A percentile compares a stretch with the other conserved stretches of the same genome.
These are phyloP conservation scores for Wickerhamiella australiensis DNA, from an alignment of 805 yeast species.

Conservation along the genomic window DNA sequence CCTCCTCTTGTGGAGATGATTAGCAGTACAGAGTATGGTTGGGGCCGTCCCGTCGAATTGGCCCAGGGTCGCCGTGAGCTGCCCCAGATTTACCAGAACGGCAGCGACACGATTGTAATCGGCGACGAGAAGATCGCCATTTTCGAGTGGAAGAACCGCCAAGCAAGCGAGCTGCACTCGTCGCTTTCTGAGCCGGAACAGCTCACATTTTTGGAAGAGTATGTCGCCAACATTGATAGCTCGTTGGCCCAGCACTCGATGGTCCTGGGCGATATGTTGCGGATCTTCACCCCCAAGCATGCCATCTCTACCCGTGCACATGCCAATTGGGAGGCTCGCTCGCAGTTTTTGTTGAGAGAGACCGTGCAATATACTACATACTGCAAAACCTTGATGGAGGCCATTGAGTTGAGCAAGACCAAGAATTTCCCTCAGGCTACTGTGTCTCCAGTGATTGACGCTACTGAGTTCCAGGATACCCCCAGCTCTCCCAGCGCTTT, in stretches of 20 bases:
- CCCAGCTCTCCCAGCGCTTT: neutral
- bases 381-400: conserved; percentile 13
- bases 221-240: conserved; percentile 32
- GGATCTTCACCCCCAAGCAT: conserved; percentile 25
- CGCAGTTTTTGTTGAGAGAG: conserved; percentile 25
- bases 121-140: conserved; percentile 23
- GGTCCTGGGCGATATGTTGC: conserved; percentile 30
- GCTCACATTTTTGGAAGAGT: conserved; percentile 30
- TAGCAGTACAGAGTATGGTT: conserved; percentile 68
- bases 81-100: conserved; percentile 1
- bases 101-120: conserved; percentile 15
- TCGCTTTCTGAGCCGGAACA: conserved; percentile 31
- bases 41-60: conserved; percentile 33
- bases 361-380: conserved; percentile 25
- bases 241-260: conserved; percentile 36
- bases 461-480: neutral
- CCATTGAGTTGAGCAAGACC: conserved; percentile 16
- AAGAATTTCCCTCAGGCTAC: conserved; percentile 18
- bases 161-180: conserved; percentile 25
- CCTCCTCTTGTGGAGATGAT: conserved; percentile 63
- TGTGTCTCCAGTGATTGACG: neutral
- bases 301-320: conserved; percentile 24
- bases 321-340: conserved; percentile 28
- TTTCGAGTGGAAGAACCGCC: conserved; percentile 28
- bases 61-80: conserved; percentile 8